Percentiles rank a stretch among this genome's conserved stretches.
Evolutionary conservation across 129 eudicot species (phyloP).

Genomic region (Heracleum sosnowskyi): DNA sequence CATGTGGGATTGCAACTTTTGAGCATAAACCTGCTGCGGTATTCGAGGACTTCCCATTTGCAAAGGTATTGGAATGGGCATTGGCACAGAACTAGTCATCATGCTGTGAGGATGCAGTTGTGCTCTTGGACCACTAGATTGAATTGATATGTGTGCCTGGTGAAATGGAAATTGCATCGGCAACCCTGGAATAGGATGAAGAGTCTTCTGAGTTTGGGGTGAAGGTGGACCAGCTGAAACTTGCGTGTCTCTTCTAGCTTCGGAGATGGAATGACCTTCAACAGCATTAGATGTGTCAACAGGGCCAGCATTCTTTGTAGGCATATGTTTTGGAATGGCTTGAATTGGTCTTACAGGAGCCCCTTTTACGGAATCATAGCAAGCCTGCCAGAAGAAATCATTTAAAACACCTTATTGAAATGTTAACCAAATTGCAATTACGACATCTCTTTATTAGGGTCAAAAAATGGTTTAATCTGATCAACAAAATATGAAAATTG

Average conservation of each 20-base stretch:
- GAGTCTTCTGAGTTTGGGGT: conserved; percentile 44
- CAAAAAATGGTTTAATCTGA: neutral
- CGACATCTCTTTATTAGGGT: neutral
- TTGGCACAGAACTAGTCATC: conserved; percentile 44
- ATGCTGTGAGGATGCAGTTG: conserved; percentile 66
- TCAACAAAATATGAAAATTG: neutral
- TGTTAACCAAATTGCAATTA: neutral
- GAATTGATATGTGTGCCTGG: conserved; percentile 53
- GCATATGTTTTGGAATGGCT: conserved; percentile 40
- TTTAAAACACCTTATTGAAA: neutral
- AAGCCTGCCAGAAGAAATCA: conserved; percentile 42
- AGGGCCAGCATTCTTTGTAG: conserved; percentile 35
- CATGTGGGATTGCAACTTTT: conserved; percentile 59
- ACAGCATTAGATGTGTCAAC: conserved; percentile 33
- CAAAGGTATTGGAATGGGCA: conserved; percentile 57
- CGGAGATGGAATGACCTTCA: conserved; percentile 34
- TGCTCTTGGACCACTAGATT: conserved; percentile 58
- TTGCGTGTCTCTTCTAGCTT: conserved; percentile 39
- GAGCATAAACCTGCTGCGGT: conserved; percentile 45
- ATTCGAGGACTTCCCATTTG: conserved; percentile 47
- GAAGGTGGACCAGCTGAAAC: conserved; percentile 33
- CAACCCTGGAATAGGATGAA: conserved; percentile 39
- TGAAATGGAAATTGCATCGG: conserved; percentile 52
- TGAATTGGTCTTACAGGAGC: conserved; percentile 38
- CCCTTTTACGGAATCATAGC: conserved; percentile 38